These are phyloP conservation scores for Thermochaetoides dissita DNA, from an alignment of 2,329 filamentous ascomycete species.

Conservation along the genomic window DNA sequence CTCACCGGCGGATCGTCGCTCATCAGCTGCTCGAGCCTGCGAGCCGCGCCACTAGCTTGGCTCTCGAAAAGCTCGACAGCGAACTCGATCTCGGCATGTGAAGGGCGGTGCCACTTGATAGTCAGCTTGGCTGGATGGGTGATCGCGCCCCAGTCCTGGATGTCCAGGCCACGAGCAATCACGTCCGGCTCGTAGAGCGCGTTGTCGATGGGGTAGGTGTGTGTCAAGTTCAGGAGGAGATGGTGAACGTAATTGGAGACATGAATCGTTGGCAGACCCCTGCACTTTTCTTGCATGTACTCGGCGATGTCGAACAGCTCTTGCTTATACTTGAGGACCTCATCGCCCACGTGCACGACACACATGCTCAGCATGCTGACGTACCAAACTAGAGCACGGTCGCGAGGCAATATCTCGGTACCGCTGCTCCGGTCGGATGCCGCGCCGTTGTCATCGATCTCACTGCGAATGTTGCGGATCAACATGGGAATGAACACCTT, in stretches of 20 bases:
- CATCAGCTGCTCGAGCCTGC: constrained; percentile 65
- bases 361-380: constrained; percentile 96
- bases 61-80: constrained; percentile 79
- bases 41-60: constrained; percentile 63
- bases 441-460: constrained; percentile 93
- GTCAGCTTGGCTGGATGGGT: constrained; percentile 61
- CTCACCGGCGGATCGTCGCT: constrained; percentile 69
- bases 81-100: constrained; percentile 67
- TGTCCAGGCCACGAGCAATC: constrained; percentile 55
- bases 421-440: constrained; percentile 90
- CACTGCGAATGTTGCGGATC: constrained; percentile 80
- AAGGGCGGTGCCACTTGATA: constrained; percentile 83
- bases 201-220: constrained; percentile 86
- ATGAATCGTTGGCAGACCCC: constrained; percentile 85
- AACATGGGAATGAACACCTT: constrained; percentile 84
- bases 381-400: constrained; percentile 90
- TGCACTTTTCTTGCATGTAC: constrained; percentile 94
- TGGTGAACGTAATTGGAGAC: constrained; percentile 98
- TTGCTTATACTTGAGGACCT: constrained; percentile 76
- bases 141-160: constrained; percentile 73
- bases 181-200: constrained; percentile 72
- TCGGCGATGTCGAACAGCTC: constrained; percentile 82
- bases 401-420: constrained; percentile 80
- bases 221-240: constrained; percentile 81
- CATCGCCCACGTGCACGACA: constrained; percentile 84